Evolutionary conservation across 306 rosid species (phyloP).

Genomic region (Cucurbita maxima): DNA sequence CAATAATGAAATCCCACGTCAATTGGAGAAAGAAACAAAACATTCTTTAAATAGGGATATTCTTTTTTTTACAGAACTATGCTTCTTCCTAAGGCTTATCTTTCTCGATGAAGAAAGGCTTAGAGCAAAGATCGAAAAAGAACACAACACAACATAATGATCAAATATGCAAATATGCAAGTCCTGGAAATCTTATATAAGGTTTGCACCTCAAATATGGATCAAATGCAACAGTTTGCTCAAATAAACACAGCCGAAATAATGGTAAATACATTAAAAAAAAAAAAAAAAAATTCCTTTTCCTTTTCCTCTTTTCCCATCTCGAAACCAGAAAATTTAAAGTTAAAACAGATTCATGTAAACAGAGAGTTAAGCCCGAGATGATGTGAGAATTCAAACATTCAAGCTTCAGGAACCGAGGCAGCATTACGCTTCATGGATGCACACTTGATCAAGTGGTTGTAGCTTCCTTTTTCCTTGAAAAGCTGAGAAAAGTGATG

Average conservation of each 20-base stretch:
- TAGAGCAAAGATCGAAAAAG: neutral
- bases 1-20: no score
- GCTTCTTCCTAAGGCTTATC: neutral
- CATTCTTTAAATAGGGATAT: no score
- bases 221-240: neutral
- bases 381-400: neutral
- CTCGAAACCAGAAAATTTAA: neutral
- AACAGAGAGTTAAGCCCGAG: neutral
- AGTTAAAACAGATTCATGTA: neutral
- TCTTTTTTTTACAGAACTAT: no score
- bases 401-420: neutral
- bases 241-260: neutral
- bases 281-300: no score
- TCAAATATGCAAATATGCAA: neutral
- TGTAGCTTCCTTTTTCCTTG: constrained; percentile 53
- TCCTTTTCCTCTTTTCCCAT: neutral
- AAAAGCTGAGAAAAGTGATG: constrained; percentile 94
- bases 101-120: neutral
- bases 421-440: constrained; percentile 7
- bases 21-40: no score
- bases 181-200: neutral
- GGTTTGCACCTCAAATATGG: constrained; percentile 2
- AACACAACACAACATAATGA: neutral
- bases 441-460: constrained; percentile 10
- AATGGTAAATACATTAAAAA: neutral